Base-by-base conservation (phyloP, 805 yeast genomes). In the Zygosaccharomyces pseudorouxii region DNA sequence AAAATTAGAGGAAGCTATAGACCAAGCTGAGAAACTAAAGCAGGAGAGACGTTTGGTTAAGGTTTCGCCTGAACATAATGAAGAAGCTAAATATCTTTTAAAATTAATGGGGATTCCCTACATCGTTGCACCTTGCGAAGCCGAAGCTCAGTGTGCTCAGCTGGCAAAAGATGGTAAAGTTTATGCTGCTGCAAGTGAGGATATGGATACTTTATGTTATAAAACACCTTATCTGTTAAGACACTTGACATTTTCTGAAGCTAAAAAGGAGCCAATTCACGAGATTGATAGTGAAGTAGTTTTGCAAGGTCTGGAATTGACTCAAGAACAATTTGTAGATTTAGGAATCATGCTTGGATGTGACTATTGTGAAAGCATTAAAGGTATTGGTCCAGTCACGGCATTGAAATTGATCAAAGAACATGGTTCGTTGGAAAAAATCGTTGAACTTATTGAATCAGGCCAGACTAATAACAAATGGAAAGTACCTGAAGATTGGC, bases 81-180 rank as follows among this genome's bases (percentile, higher is more conserved):
- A 87, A 30, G 98, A 93, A 60, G 98, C 97, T 18, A 88, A 89
- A 67, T 74, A 78, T 53, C 70, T 93, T 47, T 73, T 93, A 48
- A 78, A 74, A 43, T 70, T 92, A 30, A 93, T 93, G 99, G 99
- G 99, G 0, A 86, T 93, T 43, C 99, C 99, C 1, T 87, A 73
- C 58, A 85, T 93, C 4, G 82, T 81, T 47, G 98, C 99, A 0
- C 99, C 99, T 1, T 84, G 97, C 64, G 99, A 93, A 68, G 99
- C 99, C 1, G 99, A 93, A 66, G 96, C 99, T 0, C 98, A 93
- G 61, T 93, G 99, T 73, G 98, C 99, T 0, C 93, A 82, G 54
- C 70, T 93, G 42, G 97, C 97, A 3, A 79, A 81, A 49, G 79
- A 81, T 10, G 97, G 96, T 1, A 89, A 89, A 62, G 98, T 92